Conservation (phyloP, 352 stramenopile species). For the Globisporangium camurandrum region DNA sequence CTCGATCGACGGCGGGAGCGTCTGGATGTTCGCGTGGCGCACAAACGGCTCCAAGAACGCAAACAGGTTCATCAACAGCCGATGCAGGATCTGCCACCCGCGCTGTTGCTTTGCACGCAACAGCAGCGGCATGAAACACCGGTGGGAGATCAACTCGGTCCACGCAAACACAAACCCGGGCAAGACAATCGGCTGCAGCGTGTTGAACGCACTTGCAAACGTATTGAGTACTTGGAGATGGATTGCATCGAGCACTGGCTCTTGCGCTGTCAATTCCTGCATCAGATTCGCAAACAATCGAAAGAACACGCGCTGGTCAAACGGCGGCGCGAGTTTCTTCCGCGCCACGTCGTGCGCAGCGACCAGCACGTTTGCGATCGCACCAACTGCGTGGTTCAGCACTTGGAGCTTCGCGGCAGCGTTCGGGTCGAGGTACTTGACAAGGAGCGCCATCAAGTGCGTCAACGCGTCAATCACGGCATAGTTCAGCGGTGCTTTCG, state of each 20-base stretch:
- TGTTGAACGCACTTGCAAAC: conserved; percentile 96
- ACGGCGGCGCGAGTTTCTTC: conserved; percentile 78
- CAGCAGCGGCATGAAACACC: conserved; percentile 97
- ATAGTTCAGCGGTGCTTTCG: conserved; percentile 82
- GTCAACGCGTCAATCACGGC: conserved; percentile 94
- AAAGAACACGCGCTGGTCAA: conserved; percentile 99
- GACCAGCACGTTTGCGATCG: conserved; percentile 92
- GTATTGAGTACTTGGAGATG: conserved; percentile 94
- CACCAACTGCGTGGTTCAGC: conserved; percentile 94
- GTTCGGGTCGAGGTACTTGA: conserved; percentile 90
- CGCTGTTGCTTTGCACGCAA: conserved; percentile 91
- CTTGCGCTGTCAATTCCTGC: conserved; percentile 94
- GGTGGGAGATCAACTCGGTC: conserved; percentile 97
- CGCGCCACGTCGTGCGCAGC: conserved; percentile 71
- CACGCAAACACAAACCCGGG: conserved; percentile 98
- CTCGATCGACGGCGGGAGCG: conserved; percentile 88
- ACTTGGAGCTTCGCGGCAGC: conserved; percentile 80
- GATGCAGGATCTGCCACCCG: conserved; percentile 96
- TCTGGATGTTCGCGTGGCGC: conserved; percentile 73
- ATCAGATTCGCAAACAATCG: conserved; percentile 97
- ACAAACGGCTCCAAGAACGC: conserved; percentile 97
- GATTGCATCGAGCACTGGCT: conserved; percentile 91
- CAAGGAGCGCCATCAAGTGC: conserved; percentile 94
- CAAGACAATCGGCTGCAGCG: conserved; percentile 92
- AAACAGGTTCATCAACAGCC: conserved; percentile 97